These are phyloP conservation scores for Podospora tetraspora DNA, from an alignment of 495 filamentous ascomycete species.

Conservation along the genomic window DNA sequence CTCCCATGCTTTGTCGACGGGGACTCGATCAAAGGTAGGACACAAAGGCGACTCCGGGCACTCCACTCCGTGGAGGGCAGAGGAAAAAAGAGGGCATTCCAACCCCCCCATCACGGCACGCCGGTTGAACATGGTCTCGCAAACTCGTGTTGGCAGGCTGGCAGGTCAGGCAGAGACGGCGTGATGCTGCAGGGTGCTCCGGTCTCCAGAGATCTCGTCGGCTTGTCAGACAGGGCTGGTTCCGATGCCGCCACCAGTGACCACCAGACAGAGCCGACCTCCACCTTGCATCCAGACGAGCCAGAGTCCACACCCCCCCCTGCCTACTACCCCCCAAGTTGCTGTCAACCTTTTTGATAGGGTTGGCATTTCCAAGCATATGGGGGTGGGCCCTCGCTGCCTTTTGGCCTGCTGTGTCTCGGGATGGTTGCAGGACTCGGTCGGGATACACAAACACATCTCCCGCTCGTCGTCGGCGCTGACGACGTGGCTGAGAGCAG, in stretches of 20 bases:
- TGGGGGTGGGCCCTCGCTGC: neutral
- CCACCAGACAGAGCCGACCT: neutral
- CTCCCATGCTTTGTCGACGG: slow-evolving; percentile 1
- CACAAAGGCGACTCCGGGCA: neutral
- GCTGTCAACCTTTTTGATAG: too few relatives aligned
- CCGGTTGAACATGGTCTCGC: too few relatives aligned
- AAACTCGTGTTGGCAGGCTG: neutral
- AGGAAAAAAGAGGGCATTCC: neutral
- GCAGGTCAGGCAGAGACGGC: neutral
- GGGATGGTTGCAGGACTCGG: neutral
- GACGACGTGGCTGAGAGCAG: neutral
- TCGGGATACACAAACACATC: neutral
- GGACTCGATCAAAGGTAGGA: neutral
- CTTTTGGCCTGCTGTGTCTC: neutral
- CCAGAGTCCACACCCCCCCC: neutral
- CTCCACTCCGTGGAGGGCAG: neutral
- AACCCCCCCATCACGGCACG: neutral
- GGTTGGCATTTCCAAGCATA: neutral
- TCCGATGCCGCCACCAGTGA: slow-evolving; percentile 11
- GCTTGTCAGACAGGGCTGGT: slow-evolving; percentile 12
- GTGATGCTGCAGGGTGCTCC: slow-evolving; percentile 3
- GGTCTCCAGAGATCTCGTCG: slow-evolving; percentile 5
- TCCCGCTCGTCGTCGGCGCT: neutral
- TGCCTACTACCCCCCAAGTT: neutral
- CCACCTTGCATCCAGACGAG: neutral